These are phyloP conservation scores for Forsythia suspensa DNA, from an alignment of 257 asterid species.

Conservation along the genomic window DNA sequence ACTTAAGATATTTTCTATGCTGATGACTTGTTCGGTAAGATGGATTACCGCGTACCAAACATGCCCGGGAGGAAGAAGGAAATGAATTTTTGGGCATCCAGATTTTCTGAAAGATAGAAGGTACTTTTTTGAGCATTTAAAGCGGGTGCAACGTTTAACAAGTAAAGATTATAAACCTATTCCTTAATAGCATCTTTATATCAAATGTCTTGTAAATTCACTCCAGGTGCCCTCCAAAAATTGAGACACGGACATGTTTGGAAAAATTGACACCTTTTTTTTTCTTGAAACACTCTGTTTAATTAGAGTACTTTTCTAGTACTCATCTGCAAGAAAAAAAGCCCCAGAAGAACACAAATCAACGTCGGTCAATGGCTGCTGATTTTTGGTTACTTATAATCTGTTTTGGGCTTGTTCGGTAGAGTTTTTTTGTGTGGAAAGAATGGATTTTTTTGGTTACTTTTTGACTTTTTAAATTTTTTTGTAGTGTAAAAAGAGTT, in stretches of 20 bases:
- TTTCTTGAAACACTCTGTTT: background rate
- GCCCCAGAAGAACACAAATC: background rate
- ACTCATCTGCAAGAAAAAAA: background rate
- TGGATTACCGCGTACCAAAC: background rate
- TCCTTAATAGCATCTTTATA: constrained; percentile 4
- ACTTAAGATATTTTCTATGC: background rate
- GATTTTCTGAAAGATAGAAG: background rate
- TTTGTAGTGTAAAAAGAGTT: too few species aligned
- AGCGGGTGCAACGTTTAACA: background rate
- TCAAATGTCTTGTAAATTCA: background rate
- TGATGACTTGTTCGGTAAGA: background rate
- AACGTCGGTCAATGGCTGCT: constrained; percentile 23
- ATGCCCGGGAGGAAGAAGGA: background rate
- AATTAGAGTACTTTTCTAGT: constrained; percentile 1
- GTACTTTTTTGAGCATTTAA: background rate
- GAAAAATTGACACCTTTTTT: background rate
- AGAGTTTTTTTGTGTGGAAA: too few species aligned
- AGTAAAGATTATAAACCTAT: background rate
- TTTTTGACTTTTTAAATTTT: too few species aligned
- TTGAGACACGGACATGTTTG: constrained; percentile 2
- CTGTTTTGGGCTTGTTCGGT: background rate
- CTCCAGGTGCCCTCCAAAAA: background rate
- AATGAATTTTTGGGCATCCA: background rate
- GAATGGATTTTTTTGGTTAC: too few species aligned
- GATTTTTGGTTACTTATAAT: constrained; percentile 1